Conservation (phyloP, 169 alveolate genomes). For the Plasmodium reichenowi region DNA sequence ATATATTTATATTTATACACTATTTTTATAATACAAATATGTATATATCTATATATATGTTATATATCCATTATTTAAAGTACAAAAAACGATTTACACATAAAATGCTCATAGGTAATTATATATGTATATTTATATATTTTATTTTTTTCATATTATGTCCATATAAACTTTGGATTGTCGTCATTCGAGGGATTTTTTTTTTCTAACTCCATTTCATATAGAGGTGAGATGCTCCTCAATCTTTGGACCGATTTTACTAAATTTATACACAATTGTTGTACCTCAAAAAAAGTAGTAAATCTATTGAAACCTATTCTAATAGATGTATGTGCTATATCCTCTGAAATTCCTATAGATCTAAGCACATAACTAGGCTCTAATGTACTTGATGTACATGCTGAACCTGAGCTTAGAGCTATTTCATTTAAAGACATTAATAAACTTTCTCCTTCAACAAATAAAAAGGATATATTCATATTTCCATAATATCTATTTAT, state of each 20-base stretch:
- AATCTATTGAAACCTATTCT: conserved; percentile 98
- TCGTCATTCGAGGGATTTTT: conserved; percentile 57
- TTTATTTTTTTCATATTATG: background rate
- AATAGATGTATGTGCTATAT: conserved; percentile 97
- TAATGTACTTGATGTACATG: conserved; percentile 93
- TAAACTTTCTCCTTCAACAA: conserved; percentile 95
- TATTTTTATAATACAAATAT: too few species aligned
- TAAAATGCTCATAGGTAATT: too few species aligned
- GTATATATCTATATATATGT: too few species aligned
- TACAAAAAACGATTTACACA: too few species aligned
- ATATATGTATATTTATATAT: background rate
- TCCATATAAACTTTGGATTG: conserved; percentile 72
- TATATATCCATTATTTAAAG: too few species aligned
- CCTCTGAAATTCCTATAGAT: conserved; percentile 97
- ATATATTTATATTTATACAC: too few species aligned
- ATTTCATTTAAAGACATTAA: conserved; percentile 89
- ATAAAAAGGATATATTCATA: conserved; percentile 95
- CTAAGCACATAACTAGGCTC: conserved; percentile 95
- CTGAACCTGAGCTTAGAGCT: conserved; percentile 94
- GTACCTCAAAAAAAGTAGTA: conserved; percentile 96
- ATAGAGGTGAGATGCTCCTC: conserved; percentile 93
- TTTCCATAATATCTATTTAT: conserved; percentile 91
- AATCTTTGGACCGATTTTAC: conserved; percentile 88
- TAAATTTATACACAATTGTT: conserved; percentile 86
- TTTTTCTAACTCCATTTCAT: conserved; percentile 92